Evolutionary conservation across 2,329 filamentous ascomycete species (phyloP).

Genomic region (Parafenestella ontariensis): DNA sequence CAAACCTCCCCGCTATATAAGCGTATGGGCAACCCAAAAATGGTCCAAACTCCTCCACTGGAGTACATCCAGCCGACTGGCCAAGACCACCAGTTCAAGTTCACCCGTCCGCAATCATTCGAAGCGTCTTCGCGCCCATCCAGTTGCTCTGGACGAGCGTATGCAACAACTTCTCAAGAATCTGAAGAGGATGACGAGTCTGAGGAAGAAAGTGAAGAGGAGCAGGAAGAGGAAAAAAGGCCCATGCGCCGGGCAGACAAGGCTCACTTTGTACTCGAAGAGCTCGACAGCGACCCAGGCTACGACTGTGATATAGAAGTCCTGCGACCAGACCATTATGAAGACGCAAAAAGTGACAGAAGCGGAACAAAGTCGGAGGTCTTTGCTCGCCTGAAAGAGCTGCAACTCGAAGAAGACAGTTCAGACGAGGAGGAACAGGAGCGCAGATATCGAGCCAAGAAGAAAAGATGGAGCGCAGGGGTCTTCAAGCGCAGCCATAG

Average conservation of each 20-base stretch:
- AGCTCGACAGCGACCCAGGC: conserved; percentile 48
- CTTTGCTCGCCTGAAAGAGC: conserved; percentile 40
- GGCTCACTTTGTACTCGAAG: conserved; percentile 52
- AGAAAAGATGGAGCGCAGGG: conserved; percentile 52
- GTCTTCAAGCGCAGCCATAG: conserved; percentile 56
- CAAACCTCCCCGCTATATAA: conserved; percentile 46
- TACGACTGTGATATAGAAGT: conserved; percentile 54
- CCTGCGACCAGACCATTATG: conserved; percentile 53
- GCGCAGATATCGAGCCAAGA: conserved; percentile 43
- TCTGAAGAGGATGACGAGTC: conserved; percentile 37
- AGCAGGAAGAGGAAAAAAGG: conserved; percentile 32
- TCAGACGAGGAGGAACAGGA: conserved; percentile 41
- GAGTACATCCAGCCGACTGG: conserved; percentile 49
- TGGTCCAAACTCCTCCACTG: conserved; percentile 46
- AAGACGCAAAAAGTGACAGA: conserved; percentile 51
- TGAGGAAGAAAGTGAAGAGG: conserved; percentile 33
- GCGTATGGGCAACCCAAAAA: conserved; percentile 37
- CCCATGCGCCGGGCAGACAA: conserved; percentile 35
- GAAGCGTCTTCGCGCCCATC: conserved; percentile 48
- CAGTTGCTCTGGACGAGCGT: conserved; percentile 45
- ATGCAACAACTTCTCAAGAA: conserved; percentile 40
- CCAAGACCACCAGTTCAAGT: conserved; percentile 44
- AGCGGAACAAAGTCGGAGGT: conserved; percentile 41
- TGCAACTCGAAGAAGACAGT: conserved; percentile 45
- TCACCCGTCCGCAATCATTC: conserved; percentile 44